phyloP scores from a whole-genome alignment of 2,329 filamentous ascomycete species.

The Fusarium setosum region DNA sequence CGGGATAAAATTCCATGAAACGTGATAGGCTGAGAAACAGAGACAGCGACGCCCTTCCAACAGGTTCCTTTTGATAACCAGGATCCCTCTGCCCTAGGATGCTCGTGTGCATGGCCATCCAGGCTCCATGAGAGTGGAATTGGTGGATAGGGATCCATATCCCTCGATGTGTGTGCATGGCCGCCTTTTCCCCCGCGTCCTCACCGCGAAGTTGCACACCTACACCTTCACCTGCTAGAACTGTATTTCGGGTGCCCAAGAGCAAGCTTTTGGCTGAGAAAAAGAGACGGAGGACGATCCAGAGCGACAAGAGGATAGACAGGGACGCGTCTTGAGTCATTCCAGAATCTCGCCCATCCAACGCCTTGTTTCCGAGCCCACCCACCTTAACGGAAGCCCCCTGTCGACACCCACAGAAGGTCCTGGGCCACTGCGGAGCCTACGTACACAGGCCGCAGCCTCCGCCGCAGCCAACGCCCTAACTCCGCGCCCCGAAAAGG shows the following conservation, averaged over 20 bases:
- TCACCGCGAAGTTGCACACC: not conserved
- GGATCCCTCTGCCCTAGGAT: constrained; percentile 18
- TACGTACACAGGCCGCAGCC: constrained; percentile 7
- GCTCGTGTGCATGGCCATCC: constrained; percentile 27
- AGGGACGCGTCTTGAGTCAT: constrained; percentile 40
- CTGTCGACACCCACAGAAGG: constrained; percentile 34
- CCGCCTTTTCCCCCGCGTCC: constrained; percentile 15
- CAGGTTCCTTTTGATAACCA: constrained; percentile 27
- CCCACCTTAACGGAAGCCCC: constrained; percentile 31
- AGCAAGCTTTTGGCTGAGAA: constrained; percentile 29
- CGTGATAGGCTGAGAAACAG: constrained; percentile 26
- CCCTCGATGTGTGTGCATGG: constrained; percentile 28
- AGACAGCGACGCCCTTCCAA: constrained; percentile 29
- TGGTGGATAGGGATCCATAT: constrained; percentile 16
- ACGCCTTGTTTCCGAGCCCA: constrained; percentile 32
- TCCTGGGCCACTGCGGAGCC: constrained; percentile 27
- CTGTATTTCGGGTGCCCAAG: constrained; percentile 22
- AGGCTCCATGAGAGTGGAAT: not conserved
- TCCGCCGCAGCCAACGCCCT: constrained; percentile 26
- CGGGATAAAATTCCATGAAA: constrained; percentile 22
- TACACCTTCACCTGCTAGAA: constrained; percentile 15
- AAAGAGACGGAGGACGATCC: constrained; percentile 24
- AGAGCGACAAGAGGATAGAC: constrained; percentile 2
- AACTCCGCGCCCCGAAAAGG: constrained; percentile 37
- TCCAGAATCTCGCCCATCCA: constrained; percentile 36